Evolutionary conservation across 148 eudicot species (phyloP).

Genomic region (Tetragonia tetragonoides): DNA sequence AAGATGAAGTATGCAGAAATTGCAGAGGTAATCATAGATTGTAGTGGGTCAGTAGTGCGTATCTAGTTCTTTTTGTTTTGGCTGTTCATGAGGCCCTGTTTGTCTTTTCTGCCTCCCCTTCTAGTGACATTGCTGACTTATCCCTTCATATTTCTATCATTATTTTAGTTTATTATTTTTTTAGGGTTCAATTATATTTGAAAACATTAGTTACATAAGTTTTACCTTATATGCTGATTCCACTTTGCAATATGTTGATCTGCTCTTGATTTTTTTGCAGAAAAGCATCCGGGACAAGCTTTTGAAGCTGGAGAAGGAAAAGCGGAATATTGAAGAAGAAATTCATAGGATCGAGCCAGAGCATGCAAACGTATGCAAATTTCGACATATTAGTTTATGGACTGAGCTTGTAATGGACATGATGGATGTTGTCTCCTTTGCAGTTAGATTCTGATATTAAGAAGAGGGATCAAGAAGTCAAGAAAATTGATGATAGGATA

Average conservation of each 20-base stretch:
- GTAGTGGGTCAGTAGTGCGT: neutral
- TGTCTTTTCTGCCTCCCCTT: neutral
- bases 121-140: neutral
- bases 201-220: neutral
- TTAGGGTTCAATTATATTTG: neutral
- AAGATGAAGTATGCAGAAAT: constrained; percentile 95
- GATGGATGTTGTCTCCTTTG: constrained; percentile 22
- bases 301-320: constrained; percentile 60
- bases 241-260: constrained; percentile 10
- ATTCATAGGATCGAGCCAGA: constrained; percentile 68
- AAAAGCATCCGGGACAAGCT: constrained; percentile 79
- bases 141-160: neutral
- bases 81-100: neutral
- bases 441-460: constrained; percentile 56
- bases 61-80: constrained; percentile 4
- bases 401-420: constrained; percentile 1
- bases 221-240: neutral
- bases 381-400: neutral
- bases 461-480: constrained; percentile 56
- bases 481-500: constrained; percentile 66
- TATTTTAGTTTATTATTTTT: neutral
- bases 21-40: constrained; percentile 55
- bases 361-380: constrained; percentile 49
- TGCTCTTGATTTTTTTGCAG: constrained; percentile 40
- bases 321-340: constrained; percentile 55